phyloP scores from a whole-genome alignment of 2,329 filamentous ascomycete species.

The Rutstroemia sp. region DNA sequence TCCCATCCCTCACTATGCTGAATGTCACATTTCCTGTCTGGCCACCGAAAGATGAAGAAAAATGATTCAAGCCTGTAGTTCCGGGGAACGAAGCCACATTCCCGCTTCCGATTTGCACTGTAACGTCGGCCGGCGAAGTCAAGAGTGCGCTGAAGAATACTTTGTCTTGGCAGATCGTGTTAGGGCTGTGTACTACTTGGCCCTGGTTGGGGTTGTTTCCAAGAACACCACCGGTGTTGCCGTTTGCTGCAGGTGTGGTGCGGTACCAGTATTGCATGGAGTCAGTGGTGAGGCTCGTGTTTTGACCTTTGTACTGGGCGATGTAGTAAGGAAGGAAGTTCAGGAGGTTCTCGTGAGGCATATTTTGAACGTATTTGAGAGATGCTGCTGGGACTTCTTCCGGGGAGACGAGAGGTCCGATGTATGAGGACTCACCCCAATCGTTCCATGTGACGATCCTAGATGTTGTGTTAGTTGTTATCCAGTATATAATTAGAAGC shows the following conservation, averaged over 20 bases:
- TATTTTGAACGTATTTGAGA: conserved; percentile 38
- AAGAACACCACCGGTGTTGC: conserved; percentile 29
- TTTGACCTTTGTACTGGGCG: conserved; percentile 39
- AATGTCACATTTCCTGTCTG: conserved; percentile 28
- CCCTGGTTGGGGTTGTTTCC: conserved; percentile 24
- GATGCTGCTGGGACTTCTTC: conserved; percentile 33
- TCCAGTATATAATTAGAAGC: conserved; percentile 8
- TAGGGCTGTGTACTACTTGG: conserved; percentile 18
- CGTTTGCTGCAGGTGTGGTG: conserved; percentile 28
- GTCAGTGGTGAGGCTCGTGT: conserved; percentile 26
- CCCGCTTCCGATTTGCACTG: conserved; percentile 28
- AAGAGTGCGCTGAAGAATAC: conserved; percentile 28
- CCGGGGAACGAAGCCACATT: conserved; percentile 14
- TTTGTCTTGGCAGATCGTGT: conserved; percentile 28
- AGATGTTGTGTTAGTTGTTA: conserved; percentile 6
- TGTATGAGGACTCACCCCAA: conserved; percentile 46
- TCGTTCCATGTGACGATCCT: conserved; percentile 44
- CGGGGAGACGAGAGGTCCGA: conserved; percentile 38
- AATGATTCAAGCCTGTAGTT: conserved; percentile 20
- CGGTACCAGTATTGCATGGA: conserved; percentile 38
- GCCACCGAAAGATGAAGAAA: conserved; percentile 27
- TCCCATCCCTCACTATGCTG: conserved; percentile 21
- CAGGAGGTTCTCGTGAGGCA: conserved; percentile 44
- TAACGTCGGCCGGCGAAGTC: conserved; percentile 22
- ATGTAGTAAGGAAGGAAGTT: conserved; percentile 43